A percentile compares a stretch with the other conserved stretches of the same genome.
These are phyloP conservation scores for Fraxinus anomala DNA, from an alignment of 257 asterid genomes.

Conservation along the genomic window DNA sequence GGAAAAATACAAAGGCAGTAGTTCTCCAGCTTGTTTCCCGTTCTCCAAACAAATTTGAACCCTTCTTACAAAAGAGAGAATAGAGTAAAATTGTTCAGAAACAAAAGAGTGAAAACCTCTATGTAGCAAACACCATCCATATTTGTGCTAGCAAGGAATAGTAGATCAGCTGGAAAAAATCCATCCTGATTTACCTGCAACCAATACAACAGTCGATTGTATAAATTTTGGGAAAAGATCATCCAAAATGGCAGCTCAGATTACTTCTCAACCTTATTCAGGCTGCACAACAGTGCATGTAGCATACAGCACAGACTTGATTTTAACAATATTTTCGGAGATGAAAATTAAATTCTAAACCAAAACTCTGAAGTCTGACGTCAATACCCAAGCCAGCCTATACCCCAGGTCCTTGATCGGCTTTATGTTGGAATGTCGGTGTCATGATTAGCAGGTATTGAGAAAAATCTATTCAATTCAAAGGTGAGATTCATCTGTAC, in stretches of 20 bases:
- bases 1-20: background rate
- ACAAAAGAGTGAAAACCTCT: slow-evolving; percentile 66
- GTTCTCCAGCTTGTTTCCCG: background rate
- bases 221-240: slow-evolving; percentile 17
- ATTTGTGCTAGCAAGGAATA: slow-evolving; percentile 93
- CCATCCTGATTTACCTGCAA: slow-evolving; percentile 93
- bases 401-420: too few species aligned
- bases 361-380: too few species aligned
- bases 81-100: slow-evolving; percentile 19
- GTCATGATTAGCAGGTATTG: slow-evolving; percentile 1
- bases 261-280: background rate
- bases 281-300: background rate
- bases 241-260: slow-evolving; percentile 3
- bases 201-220: slow-evolving; percentile 24
- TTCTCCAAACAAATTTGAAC: background rate
- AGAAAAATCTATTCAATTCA: slow-evolving; percentile 4
- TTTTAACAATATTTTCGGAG: background rate
- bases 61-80: slow-evolving; percentile 19
- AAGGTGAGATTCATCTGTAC: background rate
- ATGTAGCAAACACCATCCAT: slow-evolving; percentile 95
- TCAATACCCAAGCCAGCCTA: too few species aligned
- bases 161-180: slow-evolving; percentile 92
- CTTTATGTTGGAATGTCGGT: background rate
- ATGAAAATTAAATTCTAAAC: background rate
- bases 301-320: slow-evolving; percentile 15